Evolutionary conservation across 2,329 filamentous ascomycete species (phyloP).

Genomic region (Xylariaceae sp.): DNA sequence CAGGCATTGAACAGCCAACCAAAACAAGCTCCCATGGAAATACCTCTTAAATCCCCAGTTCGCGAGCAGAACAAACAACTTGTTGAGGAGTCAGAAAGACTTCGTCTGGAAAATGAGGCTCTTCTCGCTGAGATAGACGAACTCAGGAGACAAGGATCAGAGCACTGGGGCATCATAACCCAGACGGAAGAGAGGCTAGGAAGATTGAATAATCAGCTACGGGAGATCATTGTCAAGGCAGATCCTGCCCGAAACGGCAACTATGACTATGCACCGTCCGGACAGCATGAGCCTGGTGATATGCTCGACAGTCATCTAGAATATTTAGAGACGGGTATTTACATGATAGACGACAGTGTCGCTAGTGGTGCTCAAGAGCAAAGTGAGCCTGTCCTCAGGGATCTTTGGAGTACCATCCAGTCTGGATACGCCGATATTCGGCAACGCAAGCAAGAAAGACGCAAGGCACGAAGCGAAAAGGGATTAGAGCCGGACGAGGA

Average conservation of each 20-base stretch:
- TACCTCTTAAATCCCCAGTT: constrained; percentile 54
- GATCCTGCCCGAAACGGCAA: constrained; percentile 52
- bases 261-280: constrained; percentile 42
- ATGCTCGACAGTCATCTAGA: constrained; percentile 58
- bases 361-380: constrained; percentile 46
- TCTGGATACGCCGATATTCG: constrained; percentile 53
- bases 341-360: constrained; percentile 55
- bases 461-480: constrained; percentile 51
- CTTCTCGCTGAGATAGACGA: constrained; percentile 34
- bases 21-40: constrained; percentile 47
- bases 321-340: constrained; percentile 65
- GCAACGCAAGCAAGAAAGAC: constrained; percentile 50
- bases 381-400: constrained; percentile 51
- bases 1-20: constrained; percentile 33
- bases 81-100: constrained; percentile 43
- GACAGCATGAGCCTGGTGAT: constrained; percentile 40
- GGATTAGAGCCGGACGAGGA: constrained; percentile 57
- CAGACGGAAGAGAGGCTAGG: constrained; percentile 64
- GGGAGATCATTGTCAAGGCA: constrained; percentile 61
- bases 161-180: constrained; percentile 49
- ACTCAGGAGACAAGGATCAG: constrained; percentile 33
- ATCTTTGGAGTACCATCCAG: constrained; percentile 56
- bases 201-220: constrained; percentile 61
- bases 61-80: constrained; percentile 51
- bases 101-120: constrained; percentile 44